Percentiles rank a stretch among this genome's conserved stretches.
Evolutionary conservation across 1,284 basidiomycete species (phyloP).

Genomic region (Tylopilus microsporus): DNA sequence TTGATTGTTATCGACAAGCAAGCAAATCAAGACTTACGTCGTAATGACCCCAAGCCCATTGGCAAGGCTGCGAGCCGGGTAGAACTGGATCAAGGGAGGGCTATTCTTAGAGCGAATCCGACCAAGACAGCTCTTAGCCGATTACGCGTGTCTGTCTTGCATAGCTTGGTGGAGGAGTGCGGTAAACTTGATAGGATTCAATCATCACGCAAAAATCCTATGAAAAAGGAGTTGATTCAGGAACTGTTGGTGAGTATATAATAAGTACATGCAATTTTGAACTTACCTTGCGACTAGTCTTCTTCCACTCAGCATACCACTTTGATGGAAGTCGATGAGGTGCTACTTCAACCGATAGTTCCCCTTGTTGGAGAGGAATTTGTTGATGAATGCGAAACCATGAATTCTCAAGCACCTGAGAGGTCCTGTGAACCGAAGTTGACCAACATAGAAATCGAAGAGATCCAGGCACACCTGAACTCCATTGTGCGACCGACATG

Average conservation of each 20-base stretch:
- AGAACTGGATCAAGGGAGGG: not conserved
- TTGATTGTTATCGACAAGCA: conserved; percentile 10
- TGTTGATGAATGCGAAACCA: not conserved
- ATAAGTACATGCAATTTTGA: not conserved
- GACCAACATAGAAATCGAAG: not conserved
- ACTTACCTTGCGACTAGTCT: not conserved
- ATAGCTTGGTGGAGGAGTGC: not conserved
- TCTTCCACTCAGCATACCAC: not conserved
- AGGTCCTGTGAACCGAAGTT: not conserved
- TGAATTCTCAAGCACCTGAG: not conserved
- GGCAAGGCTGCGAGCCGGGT: not conserved
- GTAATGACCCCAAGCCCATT: not conserved
- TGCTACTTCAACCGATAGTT: too few relatives aligned
- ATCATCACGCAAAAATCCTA: not conserved
- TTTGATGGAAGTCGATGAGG: not conserved
- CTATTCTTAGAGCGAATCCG: not conserved
- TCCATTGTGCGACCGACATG: not conserved
- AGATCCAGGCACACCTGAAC: not conserved
- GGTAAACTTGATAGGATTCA: not conserved
- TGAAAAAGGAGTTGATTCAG: not conserved
- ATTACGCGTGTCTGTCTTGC: not conserved
- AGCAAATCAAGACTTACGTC: not conserved
- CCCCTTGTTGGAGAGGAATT: not conserved
- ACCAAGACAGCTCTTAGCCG: not conserved
- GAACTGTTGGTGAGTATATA: not conserved